Percentiles rank a stretch among this genome's conserved stretches.
These are phyloP conservation scores for Coemansia sp. DNA, from an alignment of 192 early-diverging fungal genomes.

Conservation along the genomic window DNA sequence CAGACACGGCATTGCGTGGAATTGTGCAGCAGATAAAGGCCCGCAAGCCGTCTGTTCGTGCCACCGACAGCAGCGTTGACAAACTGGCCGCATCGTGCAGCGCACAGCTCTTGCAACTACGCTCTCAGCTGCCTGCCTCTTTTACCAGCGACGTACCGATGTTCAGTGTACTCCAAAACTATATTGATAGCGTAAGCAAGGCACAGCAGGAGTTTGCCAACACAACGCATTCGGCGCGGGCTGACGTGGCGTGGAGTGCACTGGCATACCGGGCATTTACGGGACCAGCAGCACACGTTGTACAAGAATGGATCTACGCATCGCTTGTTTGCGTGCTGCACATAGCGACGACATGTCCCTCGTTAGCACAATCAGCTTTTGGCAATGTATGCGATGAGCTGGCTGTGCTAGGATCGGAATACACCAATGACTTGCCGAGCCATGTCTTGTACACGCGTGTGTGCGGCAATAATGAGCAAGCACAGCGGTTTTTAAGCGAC, in stretches of 20 bases:
- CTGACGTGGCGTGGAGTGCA: conserved; percentile 21
- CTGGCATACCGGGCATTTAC: conserved; percentile 19
- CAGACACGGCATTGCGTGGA: neutral
- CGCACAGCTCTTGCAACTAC: neutral
- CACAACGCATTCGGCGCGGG: neutral
- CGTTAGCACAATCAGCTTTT: neutral
- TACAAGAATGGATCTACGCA: conserved; percentile 26
- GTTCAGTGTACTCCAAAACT: neutral
- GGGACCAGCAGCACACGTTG: neutral
- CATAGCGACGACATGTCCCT: conserved; percentile 1
- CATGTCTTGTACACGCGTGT: conserved; percentile 1
- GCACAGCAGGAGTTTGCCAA: conserved; percentile 3
- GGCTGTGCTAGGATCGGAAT: neutral
- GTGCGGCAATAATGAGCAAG: neutral
- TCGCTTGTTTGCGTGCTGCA: conserved; percentile 16
- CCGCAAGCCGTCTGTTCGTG: neutral
- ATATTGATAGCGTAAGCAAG: neutral
- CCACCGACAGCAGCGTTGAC: neutral
- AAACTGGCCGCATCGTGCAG: neutral
- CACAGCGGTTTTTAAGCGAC: conserved; percentile 3
- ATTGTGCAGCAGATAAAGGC: conserved; percentile 22
- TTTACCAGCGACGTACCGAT: neutral
- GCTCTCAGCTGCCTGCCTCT: neutral
- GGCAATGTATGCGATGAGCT: neutral
- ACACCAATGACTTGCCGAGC: neutral